Conservation (phyloP, 257 asterid genomes). For the Solanum microdontum region DNA sequence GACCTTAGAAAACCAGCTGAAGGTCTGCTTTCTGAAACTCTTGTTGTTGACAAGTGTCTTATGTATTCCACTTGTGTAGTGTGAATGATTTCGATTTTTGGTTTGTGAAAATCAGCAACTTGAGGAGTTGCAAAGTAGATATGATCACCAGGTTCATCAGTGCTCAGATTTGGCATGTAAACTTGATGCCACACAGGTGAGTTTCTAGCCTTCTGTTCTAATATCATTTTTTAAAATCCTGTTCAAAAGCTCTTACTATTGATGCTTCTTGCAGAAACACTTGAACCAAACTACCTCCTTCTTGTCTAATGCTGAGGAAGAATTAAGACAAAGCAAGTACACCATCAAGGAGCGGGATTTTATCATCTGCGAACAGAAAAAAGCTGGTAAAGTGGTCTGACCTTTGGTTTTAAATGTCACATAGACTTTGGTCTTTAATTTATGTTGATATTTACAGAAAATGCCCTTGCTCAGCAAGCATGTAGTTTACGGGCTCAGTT, state of each 20-base stretch:
- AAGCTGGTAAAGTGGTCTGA: slow-evolving; percentile 32
- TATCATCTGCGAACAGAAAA: slow-evolving; percentile 66
- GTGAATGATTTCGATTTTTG: not conserved
- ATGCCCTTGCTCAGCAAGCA: slow-evolving; percentile 76
- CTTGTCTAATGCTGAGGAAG: slow-evolving; percentile 53
- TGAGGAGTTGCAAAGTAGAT: slow-evolving; percentile 50
- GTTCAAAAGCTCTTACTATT: slow-evolving; percentile 10
- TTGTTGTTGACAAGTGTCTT: not conserved
- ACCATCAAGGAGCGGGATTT: slow-evolving; percentile 63
- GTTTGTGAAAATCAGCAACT: slow-evolving; percentile 29
- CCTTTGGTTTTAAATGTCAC: not conserved
- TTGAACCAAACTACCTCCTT: slow-evolving; percentile 36
- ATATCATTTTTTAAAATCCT: not conserved
- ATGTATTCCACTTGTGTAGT: not conserved
- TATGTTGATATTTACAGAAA: slow-evolving; percentile 28
- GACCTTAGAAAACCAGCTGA: slow-evolving; percentile 53
- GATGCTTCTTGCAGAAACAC: slow-evolving; percentile 37
- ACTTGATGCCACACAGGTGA: slow-evolving; percentile 53
- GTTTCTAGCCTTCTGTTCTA: not conserved
- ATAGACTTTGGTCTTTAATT: not conserved
- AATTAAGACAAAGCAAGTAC: slow-evolving; percentile 38
- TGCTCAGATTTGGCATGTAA: slow-evolving; percentile 48
- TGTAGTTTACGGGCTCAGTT: slow-evolving; percentile 65
- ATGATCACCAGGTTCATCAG: slow-evolving; percentile 40
- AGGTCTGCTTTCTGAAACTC: slow-evolving; percentile 24